These are phyloP conservation scores for Alternaria conjuncta DNA, from an alignment of 2,329 filamentous ascomycete genomes.

Conservation along the genomic window DNA sequence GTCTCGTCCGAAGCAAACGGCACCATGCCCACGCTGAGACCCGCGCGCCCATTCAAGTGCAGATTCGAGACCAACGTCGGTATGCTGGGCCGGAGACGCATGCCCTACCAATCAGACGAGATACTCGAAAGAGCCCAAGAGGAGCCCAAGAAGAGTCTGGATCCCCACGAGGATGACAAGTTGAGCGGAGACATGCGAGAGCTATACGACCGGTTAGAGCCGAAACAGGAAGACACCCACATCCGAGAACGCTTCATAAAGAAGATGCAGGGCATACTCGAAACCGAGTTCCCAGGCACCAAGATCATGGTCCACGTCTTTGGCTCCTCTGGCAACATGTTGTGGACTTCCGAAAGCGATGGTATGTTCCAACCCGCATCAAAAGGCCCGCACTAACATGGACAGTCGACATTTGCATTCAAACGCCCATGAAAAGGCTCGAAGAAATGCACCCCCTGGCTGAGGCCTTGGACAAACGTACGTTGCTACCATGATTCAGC, in stretches of 20 bases:
- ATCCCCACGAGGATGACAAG: slow-evolving; percentile 53
- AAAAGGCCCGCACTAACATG: slow-evolving; percentile 27
- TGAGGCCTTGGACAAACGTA: slow-evolving; percentile 83
- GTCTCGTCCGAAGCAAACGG: slow-evolving; percentile 88
- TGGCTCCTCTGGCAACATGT: slow-evolving; percentile 94
- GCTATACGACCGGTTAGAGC: slow-evolving; percentile 83
- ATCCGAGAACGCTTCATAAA: slow-evolving; percentile 77
- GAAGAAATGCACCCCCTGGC: slow-evolving; percentile 92
- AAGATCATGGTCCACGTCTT: slow-evolving; percentile 92
- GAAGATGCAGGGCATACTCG: slow-evolving; percentile 88
- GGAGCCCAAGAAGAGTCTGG: slow-evolving; percentile 64
- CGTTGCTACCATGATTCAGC: slow-evolving; percentile 44
- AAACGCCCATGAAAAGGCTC: slow-evolving; percentile 84
- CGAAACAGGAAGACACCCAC: slow-evolving; percentile 77
- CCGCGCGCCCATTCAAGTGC: slow-evolving; percentile 68
- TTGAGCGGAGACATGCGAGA: slow-evolving; percentile 83
- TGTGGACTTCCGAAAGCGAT: slow-evolving; percentile 96
- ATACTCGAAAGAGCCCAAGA: slow-evolving; percentile 76
- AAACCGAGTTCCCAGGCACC: slow-evolving; percentile 88
- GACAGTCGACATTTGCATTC: slow-evolving; percentile 95
- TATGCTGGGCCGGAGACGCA: slow-evolving; percentile 75
- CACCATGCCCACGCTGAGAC: slow-evolving; percentile 70
- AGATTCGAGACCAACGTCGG: slow-evolving; percentile 88
- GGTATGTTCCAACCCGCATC: slow-evolving; percentile 61
- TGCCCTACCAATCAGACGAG: slow-evolving; percentile 89